Percentiles rank a stretch among this genome's conserved stretches.
These are phyloP conservation scores for Aurinia saxatilis DNA, from an alignment of 345 rosid genomes.

Conservation along the genomic window DNA sequence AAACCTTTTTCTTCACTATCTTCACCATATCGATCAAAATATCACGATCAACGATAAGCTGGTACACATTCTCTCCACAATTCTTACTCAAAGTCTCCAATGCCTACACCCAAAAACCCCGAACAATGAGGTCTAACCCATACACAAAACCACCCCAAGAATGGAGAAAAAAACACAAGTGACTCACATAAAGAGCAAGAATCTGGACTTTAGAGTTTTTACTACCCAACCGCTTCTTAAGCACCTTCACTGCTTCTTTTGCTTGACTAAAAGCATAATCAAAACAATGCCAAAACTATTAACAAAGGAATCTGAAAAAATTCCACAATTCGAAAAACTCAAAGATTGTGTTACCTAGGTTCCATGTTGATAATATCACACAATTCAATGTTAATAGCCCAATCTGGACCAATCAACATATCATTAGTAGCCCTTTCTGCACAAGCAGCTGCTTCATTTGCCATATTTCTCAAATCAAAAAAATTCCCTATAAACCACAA, in stretches of 20 bases:
- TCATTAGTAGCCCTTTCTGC: conserved; percentile 92
- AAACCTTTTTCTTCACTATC: conserved; percentile 91
- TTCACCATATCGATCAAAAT: conserved; percentile 90
- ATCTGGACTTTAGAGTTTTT: conserved; percentile 78
- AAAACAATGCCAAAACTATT: neutral
- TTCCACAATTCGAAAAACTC: neutral
- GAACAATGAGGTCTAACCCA: neutral
- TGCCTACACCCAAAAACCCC: conserved; percentile 38
- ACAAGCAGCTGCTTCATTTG: conserved; percentile 55
- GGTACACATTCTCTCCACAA: conserved; percentile 74
- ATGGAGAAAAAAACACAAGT: neutral
- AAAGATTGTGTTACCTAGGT: conserved; percentile 57
- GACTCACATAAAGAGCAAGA: conserved; percentile 76
- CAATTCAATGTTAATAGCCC: conserved; percentile 88
- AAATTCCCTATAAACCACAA: conserved; percentile 15
- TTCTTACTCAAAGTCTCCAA: conserved; percentile 92
- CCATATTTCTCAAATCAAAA: conserved; percentile 38
- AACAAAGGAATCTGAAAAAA: neutral
- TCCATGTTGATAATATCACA: conserved; percentile 87
- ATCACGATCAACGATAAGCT: conserved; percentile 78
- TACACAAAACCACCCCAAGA: conserved; percentile 3
- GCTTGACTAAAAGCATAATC: conserved; percentile 62
- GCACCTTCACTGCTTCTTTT: conserved; percentile 74
- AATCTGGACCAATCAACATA: conserved; percentile 77
- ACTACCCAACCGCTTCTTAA: conserved; percentile 82